These are phyloP conservation scores for Lipomyces yamanashiensis DNA, from an alignment of 805 yeast genomes.

Conservation along the genomic window DNA sequence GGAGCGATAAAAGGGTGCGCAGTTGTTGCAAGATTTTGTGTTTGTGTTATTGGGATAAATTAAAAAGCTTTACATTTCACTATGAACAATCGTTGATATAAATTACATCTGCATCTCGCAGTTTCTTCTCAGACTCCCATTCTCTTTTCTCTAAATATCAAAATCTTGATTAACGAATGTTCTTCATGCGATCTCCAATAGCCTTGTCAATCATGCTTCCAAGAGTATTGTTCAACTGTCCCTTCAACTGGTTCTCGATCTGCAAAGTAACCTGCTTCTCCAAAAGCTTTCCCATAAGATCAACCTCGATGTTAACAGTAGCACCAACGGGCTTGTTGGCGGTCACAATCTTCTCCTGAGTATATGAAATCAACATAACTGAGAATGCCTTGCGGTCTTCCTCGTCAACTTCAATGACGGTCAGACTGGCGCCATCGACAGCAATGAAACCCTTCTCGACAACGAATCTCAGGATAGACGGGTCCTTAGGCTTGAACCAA, in stretches of 20 bases:
- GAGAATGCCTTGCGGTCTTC: constrained; percentile 56
- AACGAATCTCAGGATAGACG: constrained; percentile 64
- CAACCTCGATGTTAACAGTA: constrained; percentile 89
- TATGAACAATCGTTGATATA: no score
- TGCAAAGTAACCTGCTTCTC: constrained; percentile 75
- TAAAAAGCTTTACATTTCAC: no score
- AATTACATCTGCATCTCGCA: neutral
- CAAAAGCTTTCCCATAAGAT: constrained; percentile 86
- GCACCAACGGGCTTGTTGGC: constrained; percentile 65
- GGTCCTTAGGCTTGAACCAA: constrained; percentile 62
- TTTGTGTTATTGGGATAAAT: no score
- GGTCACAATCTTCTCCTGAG: constrained; percentile 79
- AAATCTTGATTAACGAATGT: neutral
- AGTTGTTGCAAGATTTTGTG: no score
- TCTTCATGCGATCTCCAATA: constrained; percentile 51
- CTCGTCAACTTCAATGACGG: constrained; percentile 80
- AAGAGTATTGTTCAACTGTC: constrained; percentile 55
- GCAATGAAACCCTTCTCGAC: constrained; percentile 96
- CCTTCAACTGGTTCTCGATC: constrained; percentile 55
- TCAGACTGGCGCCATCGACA: constrained; percentile 90
- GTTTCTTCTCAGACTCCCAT: neutral
- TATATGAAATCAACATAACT: constrained; percentile 89
- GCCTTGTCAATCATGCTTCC: constrained; percentile 55
- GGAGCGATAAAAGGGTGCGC: constrained; percentile 39
- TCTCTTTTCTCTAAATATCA: neutral